These are phyloP conservation scores for Dorcoceras hygrometricum DNA, from an alignment of 257 asterid species.

Conservation along the genomic window DNA sequence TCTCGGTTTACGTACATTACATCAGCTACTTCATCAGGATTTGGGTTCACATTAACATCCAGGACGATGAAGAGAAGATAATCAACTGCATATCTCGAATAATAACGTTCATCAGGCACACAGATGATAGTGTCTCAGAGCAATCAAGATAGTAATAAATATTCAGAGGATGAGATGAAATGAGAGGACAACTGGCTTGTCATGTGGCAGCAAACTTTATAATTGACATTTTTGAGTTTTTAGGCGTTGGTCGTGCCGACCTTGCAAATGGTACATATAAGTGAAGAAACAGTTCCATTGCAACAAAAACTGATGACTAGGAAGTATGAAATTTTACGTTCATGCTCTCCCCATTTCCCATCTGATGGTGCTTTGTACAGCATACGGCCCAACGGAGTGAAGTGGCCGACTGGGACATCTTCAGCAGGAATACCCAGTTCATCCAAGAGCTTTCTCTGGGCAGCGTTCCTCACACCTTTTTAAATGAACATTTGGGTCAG, in stretches of 20 bases:
- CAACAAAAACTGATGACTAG: not conserved
- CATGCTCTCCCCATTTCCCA: slow-evolving; percentile 99
- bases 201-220: not conserved
- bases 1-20: slow-evolving; percentile 62
- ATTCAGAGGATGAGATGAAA: not conserved
- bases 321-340: slow-evolving; percentile 42
- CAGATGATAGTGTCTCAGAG: not conserved
- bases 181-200: not conserved
- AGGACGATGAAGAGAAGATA: slow-evolving; percentile 86
- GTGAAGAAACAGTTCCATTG: not conserved
- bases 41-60: slow-evolving; percentile 72
- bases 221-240: too few species aligned
- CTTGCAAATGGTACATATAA: not conserved
- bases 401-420: slow-evolving; percentile 82
- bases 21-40: slow-evolving; percentile 87
- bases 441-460: slow-evolving; percentile 91
- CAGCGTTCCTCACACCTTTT: slow-evolving; percentile 88
- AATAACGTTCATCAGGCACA: not conserved
- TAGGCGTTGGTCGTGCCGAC: not conserved
- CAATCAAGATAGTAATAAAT: not conserved
- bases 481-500: slow-evolving; percentile 16
- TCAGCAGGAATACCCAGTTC: slow-evolving; percentile 87
- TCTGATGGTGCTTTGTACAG: slow-evolving; percentile 96
- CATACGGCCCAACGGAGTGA: slow-evolving; percentile 80
- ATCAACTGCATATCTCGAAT: slow-evolving; percentile 55